Evolutionary conservation across 2,329 filamentous ascomycete genomes (phyloP).

Genomic region (Thermoascus crustaceus): DNA sequence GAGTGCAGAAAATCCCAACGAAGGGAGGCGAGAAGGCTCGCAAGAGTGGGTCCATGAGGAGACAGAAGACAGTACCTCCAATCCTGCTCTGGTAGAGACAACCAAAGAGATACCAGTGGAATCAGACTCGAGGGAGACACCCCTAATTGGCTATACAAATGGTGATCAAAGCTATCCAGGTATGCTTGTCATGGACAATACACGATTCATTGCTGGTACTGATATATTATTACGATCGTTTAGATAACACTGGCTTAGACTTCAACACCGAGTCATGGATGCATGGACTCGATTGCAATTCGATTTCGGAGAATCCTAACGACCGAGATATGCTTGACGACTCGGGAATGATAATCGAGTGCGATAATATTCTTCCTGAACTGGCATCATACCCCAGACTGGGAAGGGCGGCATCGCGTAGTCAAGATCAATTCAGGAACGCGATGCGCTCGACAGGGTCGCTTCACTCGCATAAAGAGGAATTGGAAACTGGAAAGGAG

Average conservation of each 20-base stretch:
- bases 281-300: not conserved
- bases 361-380: no score
- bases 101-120: not conserved
- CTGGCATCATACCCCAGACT: no score
- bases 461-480: no score
- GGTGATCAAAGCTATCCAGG: not conserved
- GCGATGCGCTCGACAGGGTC: no score
- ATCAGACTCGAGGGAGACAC: not conserved
- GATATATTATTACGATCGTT: not conserved
- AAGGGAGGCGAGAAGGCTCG: no score
- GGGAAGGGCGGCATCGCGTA: no score
- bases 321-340: no score
- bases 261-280: not conserved
- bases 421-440: no score
- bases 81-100: not conserved
- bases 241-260: not conserved
- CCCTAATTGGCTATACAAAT: not conserved
- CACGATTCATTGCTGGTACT: not conserved
- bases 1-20: no score
- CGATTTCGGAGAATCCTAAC: no score
- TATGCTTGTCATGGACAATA: not conserved
- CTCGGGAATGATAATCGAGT: no score
- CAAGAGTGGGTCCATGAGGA: constrained; percentile 15
- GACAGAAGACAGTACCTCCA: not conserved
- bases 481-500: no score